Percentiles rank a stretch among this genome's conserved stretches.
These are phyloP conservation scores for Penicillium argentinense DNA, from an alignment of 495 filamentous ascomycete genomes.

Conservation along the genomic window DNA sequence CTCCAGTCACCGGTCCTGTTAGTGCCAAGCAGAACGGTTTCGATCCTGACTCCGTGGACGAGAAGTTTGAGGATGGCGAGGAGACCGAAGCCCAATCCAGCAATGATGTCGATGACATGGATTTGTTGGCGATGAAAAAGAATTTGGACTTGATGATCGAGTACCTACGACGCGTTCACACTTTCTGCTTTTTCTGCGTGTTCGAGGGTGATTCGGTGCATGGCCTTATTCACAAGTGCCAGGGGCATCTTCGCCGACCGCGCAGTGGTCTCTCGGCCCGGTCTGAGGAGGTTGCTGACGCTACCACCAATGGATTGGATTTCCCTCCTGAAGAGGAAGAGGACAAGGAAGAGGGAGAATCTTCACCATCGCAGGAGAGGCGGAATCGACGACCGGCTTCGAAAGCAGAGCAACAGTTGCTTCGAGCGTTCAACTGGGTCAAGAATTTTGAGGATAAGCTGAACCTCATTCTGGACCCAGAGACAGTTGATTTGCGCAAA, in stretches of 20 bases:
- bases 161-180: conserved; percentile 93
- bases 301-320: conserved; percentile 73
- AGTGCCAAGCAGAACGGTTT: conserved; percentile 54
- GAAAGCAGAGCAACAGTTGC: conserved; percentile 86
- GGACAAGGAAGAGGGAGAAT: conserved; percentile 60
- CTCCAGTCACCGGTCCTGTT: conserved; percentile 57
- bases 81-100: conserved; percentile 71
- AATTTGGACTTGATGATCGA: conserved; percentile 93
- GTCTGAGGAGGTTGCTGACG: conserved; percentile 80
- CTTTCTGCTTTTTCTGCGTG: conserved; percentile 99
- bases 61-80: conserved; percentile 68
- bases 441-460: conserved; percentile 98
- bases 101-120: conserved; percentile 85
- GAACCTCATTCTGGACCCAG: conserved; percentile 85
- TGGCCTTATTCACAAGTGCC: conserved; percentile 91
- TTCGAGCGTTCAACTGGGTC: conserved; percentile 98
- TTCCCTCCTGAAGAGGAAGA: conserved; percentile 82
- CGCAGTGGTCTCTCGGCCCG: conserved; percentile 75
- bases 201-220: conserved; percentile 98
- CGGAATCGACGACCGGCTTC: conserved; percentile 61
- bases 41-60: conserved; percentile 68
- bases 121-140: conserved; percentile 91
- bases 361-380: conserved; percentile 62
- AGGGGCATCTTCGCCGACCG: conserved; percentile 91
- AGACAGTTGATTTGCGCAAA: conserved; percentile 79